Percentiles rank a stretch among this genome's conserved stretches.
Evolutionary conservation across 331 rosid species (phyloP).

Genomic region (Dryas integrifolia): DNA sequence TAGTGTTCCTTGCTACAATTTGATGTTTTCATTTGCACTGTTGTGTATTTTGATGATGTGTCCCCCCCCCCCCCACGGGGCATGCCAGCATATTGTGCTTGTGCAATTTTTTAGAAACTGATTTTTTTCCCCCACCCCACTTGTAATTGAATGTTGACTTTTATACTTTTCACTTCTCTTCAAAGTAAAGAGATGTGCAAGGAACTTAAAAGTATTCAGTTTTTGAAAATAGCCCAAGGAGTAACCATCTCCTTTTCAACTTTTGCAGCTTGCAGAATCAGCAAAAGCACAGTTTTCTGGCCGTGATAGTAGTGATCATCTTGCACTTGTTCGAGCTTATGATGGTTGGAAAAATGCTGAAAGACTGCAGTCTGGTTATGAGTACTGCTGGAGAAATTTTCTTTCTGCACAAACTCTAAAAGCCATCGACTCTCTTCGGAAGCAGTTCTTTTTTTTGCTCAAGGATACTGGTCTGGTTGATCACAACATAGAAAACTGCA

Average conservation of each 20-base stretch:
- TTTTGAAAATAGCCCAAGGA: not conserved
- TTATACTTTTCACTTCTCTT: not conserved
- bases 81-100: not conserved
- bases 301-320: conserved; percentile 47
- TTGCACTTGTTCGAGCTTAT: conserved; percentile 46
- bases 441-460: conserved; percentile 46
- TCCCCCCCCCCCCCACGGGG: not conserved
- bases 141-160: conserved; percentile 1
- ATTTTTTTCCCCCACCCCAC: not conserved
- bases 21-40: not conserved
- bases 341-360: conserved; percentile 51
- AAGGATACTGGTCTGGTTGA: conserved; percentile 40
- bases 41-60: not conserved
- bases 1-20: not conserved
- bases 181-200: not conserved
- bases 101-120: not conserved
- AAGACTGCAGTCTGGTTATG: conserved; percentile 38
- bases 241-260: conserved; percentile 11
- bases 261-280: conserved; percentile 48
- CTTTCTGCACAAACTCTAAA: conserved; percentile 46
- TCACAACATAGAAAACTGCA: conserved; percentile 20
- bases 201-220: not conserved
- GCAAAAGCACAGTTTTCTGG: conserved; percentile 47
- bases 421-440: conserved; percentile 51
- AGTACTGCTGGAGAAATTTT: conserved; percentile 53